Evolutionary conservation across 139 green algal species (phyloP), one percentile per base, ranked within the genome.

Genomic region (Chlorella sp.): DNA sequence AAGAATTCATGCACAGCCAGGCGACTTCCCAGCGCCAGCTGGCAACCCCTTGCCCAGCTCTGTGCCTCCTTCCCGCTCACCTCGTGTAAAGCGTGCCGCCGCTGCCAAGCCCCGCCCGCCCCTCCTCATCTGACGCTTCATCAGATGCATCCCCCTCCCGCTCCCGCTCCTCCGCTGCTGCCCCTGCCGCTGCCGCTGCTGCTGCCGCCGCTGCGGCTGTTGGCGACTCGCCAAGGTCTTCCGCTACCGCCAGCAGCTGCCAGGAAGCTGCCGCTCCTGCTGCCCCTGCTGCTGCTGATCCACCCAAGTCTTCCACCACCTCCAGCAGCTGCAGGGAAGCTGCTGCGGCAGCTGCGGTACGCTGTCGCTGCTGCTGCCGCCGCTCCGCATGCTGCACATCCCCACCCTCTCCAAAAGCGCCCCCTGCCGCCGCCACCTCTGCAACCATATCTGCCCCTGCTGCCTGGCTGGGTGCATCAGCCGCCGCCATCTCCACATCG

Each of bases 241-340:
- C 82, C n/a, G 77, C 34, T 3, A 88, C 83, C 83, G 79, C 37
- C 37, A 88, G 64, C 64, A 88, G 37, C 83, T 81, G 83, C 26
- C 79, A 24, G 9, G 42, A n/a, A 3, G 21, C 75, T 81, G 53
- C 80, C 11, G n/a, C 88, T 61, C 57, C 64, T 28, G 57, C 71
- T 37, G 81, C 32, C 18, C 39, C 83, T 3, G 73, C 75, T 76
- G 89, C 88, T 64, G 32, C 28, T 26, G 36, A 42, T 21, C 42
- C 71, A 39, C 16, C 21, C 71, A n/a, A 21, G 75, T 81, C 82
- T 34, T 86, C 82, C n/a, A 86, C 34, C 9, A 88, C 83, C 83
- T 88, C 37, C 37, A 88, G 64, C 36, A 88, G 64, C 83, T 81
- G 83, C 26, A 88, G 36, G 9, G 42, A n/a, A 3, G 81, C 57